Evolutionary conservation across 1,139 yeast species (phyloP), one percentile per base, ranked within the genome.

Genomic region (Taphrina deformans): DNA sequence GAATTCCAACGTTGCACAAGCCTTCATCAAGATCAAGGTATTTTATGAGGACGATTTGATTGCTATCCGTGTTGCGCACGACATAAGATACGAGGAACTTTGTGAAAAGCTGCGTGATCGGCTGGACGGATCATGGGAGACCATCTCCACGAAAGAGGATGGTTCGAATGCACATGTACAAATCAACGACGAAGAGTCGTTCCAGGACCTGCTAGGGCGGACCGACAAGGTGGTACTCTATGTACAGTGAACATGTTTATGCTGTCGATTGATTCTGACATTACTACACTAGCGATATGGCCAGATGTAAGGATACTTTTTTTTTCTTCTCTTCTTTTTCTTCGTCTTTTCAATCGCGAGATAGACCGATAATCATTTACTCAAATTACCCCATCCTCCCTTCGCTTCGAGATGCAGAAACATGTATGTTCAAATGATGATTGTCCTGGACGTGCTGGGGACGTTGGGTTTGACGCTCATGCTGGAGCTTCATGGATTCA

Each of bases 11-110:
- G 46, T 44, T n/a, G 56, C 40, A 33, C 55, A 66, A 21, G 27
- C 58, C 5, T 56, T 52, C 78, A 75, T 84, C 78, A 70, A 93
- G 86, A 78, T 87, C 85, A 93, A 93, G 76, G 91, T 93, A 70
- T 92, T 88, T 75, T 89, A 85, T 73, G 86, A 86, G 67, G 97
- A 91, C 71, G 98, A 92, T 74, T 87, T 92, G 29, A 90, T 93
- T 79, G 98, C 96, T 7, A 80, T 93, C 66, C 80, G 89, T 66
- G 83, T 93, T 56, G 88, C 92, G 31, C 40, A 35, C 4, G 82
- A 81, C 69, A 83, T 87, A 59, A 78, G 85, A 3, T 79, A 88
- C 66, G 78, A 76, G 41, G 91, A 87, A 64, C 78, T 93, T 68
- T 83, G 84, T 71, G 78, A 80, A 35, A 84, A 87, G 72, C 83